Evolutionary conservation across 345 rosid genomes (phyloP).

Genomic region (Syzygium aqueum): DNA sequence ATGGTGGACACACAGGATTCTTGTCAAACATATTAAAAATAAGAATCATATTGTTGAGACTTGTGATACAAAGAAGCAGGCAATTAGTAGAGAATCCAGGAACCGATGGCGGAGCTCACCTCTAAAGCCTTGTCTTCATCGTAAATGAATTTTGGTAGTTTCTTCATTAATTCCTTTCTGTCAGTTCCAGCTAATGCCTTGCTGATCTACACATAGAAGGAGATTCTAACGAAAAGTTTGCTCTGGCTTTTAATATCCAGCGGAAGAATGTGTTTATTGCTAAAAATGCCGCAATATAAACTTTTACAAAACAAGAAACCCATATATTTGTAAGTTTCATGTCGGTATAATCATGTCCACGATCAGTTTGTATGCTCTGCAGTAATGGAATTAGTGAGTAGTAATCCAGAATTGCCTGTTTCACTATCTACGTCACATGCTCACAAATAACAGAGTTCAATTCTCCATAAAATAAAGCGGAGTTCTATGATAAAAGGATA

Average conservation of each 20-base stretch:
- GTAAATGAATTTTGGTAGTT: constrained; percentile 90
- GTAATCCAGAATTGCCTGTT: background rate
- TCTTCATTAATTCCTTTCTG: constrained; percentile 83
- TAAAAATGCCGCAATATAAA: background rate
- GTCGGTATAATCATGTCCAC: background rate
- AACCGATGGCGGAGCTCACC: constrained; percentile 24
- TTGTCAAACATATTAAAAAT: background rate
- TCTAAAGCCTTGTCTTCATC: constrained; percentile 94
- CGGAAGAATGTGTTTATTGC: background rate
- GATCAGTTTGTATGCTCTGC: background rate
- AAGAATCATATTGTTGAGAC: background rate
- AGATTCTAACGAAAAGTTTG: background rate
- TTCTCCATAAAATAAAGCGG: background rate
- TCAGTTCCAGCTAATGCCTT: constrained; percentile 74
- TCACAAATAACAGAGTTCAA: background rate
- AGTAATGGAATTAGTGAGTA: background rate
- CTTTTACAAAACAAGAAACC: background rate
- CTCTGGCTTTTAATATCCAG: background rate
- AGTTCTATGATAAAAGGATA: background rate
- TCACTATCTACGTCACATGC: background rate
- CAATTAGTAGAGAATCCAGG: background rate
- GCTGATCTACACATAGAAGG: constrained; percentile 48
- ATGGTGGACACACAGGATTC: background rate
- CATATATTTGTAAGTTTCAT: background rate
- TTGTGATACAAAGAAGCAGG: background rate